These are phyloP conservation scores for Talaromyces atroroseus DNA, from an alignment of 2,329 filamentous ascomycete species.

Conservation along the genomic window DNA sequence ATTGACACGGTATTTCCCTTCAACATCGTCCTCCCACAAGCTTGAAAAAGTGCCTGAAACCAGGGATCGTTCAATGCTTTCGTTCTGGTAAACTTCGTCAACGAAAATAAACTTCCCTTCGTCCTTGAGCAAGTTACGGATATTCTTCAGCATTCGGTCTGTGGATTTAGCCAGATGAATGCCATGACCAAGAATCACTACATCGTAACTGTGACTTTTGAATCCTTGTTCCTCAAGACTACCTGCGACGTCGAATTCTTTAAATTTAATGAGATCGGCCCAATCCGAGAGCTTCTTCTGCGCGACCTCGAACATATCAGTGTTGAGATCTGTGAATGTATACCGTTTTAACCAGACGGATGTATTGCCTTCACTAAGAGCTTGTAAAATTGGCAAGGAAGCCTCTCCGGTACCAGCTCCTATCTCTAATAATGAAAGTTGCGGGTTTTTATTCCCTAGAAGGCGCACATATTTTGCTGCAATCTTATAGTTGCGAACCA, in stretches of 20 bases:
- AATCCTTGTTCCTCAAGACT: too few species aligned
- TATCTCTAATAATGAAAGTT: constrained; percentile 32
- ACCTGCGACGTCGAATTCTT: too few species aligned
- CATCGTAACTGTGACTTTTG: too few species aligned
- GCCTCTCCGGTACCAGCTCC: constrained; percentile 43
- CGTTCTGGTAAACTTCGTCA: neutral
- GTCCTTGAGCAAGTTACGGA: neutral
- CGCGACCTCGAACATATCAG: too few species aligned
- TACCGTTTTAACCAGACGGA: too few species aligned
- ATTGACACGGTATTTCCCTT: neutral
- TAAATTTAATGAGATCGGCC: too few species aligned
- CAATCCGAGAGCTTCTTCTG: too few species aligned
- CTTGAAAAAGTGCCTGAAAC: neutral
- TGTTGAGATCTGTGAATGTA: too few species aligned
- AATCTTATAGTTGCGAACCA: neutral
- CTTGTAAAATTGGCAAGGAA: constrained; percentile 31
- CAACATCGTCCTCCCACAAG: too few species aligned
- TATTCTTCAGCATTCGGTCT: neutral
- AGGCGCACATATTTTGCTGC: constrained; percentile 13
- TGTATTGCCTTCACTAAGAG: neutral
- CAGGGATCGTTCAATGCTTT: neutral
- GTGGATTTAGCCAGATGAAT: too few species aligned
- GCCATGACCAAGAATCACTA: too few species aligned
- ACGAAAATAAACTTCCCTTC: neutral
- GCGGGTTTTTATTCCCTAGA: constrained; percentile 13